These are phyloP conservation scores for Durio zibethinus DNA, from an alignment of 345 rosid species.

Conservation along the genomic window DNA sequence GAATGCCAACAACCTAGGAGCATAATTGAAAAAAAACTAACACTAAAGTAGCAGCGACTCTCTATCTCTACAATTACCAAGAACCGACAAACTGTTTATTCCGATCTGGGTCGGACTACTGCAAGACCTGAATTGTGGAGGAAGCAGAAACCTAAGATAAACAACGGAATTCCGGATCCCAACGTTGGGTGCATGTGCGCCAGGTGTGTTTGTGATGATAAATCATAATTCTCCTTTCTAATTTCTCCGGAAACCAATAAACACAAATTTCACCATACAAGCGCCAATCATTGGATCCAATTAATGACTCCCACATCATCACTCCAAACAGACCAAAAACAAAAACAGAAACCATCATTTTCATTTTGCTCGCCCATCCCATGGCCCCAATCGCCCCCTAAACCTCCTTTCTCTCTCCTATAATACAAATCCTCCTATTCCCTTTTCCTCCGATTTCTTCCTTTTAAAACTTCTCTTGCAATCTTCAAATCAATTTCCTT, in stretches of 20 bases:
- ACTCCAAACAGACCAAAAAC: neutral
- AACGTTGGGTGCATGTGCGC: neutral
- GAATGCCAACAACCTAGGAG: too few relatives aligned
- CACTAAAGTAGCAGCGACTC: too few relatives aligned
- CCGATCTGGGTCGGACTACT: too few relatives aligned
- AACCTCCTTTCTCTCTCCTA: constrained; percentile 31
- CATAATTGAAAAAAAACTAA: too few relatives aligned
- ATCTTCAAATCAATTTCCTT: neutral
- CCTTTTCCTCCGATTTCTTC: neutral
- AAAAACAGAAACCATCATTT: neutral
- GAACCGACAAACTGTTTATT: too few relatives aligned
- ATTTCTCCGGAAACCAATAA: neutral
- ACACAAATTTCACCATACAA: neutral
- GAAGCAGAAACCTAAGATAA: too few relatives aligned
- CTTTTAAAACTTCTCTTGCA: neutral
- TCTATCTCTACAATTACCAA: too few relatives aligned
- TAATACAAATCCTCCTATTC: neutral
- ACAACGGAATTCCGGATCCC: too few relatives aligned
- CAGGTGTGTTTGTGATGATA: neutral
- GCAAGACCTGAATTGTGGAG: too few relatives aligned
- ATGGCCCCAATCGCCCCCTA: constrained; percentile 34
- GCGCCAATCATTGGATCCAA: constrained; percentile 25
- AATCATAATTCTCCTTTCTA: neutral
- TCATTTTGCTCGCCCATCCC: neutral
- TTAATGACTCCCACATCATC: constrained; percentile 9